Evolutionary conservation across 805 yeast species (phyloP).

Genomic region (Candida namnaoensis): DNA sequence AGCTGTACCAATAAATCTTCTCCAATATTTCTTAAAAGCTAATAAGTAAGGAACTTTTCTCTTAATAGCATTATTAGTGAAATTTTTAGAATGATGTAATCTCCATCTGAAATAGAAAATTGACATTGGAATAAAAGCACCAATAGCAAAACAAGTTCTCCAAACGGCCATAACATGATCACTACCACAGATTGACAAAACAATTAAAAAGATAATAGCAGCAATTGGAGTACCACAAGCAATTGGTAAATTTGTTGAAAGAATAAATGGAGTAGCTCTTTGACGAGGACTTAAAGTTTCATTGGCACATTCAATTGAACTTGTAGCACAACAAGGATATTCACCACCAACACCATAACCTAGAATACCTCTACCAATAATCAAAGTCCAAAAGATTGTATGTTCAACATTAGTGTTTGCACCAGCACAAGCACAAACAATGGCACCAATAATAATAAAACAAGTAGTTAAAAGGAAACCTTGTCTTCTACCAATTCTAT

Average conservation of each 20-base stretch:
- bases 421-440: slow-evolving; percentile 51
- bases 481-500: slow-evolving; percentile 52
- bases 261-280: slow-evolving; percentile 32
- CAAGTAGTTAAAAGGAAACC: slow-evolving; percentile 49
- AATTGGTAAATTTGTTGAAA: slow-evolving; percentile 37
- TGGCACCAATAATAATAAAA: slow-evolving; percentile 48
- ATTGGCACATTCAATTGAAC: slow-evolving; percentile 54
- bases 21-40: slow-evolving; percentile 28
- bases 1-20: slow-evolving; percentile 41
- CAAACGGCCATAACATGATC: slow-evolving; percentile 27
- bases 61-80: slow-evolving; percentile 32
- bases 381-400: slow-evolving; percentile 37
- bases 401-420: slow-evolving; percentile 32
- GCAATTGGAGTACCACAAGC: slow-evolving; percentile 42
- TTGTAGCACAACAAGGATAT: slow-evolving; percentile 55
- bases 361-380: slow-evolving; percentile 49
- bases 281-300: slow-evolving; percentile 26
- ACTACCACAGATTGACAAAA: slow-evolving; percentile 29
- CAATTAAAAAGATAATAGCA: slow-evolving; percentile 33
- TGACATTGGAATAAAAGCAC: slow-evolving; percentile 26
- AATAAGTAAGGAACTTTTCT: slow-evolving; percentile 4
- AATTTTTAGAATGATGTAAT: slow-evolving; percentile 31
- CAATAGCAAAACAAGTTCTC: slow-evolving; percentile 42
- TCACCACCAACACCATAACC: slow-evolving; percentile 65
- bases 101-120: slow-evolving; percentile 8